Percentiles rank a stretch among this genome's conserved stretches.
Conservation (phyloP, 2,329 filamentous ascomycete species). For the Penicillium rolfsii region DNA sequence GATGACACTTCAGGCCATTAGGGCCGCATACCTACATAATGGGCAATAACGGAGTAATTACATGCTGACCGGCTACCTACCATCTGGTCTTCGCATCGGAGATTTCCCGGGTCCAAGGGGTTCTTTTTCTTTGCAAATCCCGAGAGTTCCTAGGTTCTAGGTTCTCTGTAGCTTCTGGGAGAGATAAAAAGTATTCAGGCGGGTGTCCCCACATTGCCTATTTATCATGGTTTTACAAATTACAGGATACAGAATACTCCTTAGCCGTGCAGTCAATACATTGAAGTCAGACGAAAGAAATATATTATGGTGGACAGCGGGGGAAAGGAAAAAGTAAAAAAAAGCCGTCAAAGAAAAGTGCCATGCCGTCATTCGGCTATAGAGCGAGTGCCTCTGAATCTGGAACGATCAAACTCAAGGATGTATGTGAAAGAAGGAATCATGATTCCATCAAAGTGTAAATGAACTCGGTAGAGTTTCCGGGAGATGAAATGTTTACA, state of each 20-base stretch:
- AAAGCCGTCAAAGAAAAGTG: not conserved
- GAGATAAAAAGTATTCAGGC: not conserved
- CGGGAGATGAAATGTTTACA: too few species aligned
- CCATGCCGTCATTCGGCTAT: too few species aligned
- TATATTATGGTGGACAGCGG: not conserved
- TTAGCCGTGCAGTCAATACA: not conserved
- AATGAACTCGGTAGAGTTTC: too few species aligned
- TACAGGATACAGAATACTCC: too few species aligned
- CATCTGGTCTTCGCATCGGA: conserved; percentile 1
- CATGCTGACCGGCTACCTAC: not conserved
- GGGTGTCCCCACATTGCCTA: not conserved
- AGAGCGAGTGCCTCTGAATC: too few species aligned
- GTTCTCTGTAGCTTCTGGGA: not conserved
- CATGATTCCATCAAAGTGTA: not conserved
- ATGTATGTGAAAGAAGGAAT: not conserved
- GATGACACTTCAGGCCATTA: not conserved
- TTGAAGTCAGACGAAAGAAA: not conserved
- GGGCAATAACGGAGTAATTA: too few species aligned
- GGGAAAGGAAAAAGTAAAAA: not conserved
- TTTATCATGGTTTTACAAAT: too few species aligned
- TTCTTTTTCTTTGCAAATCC: not conserved
- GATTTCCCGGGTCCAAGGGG: conserved; percentile 8
- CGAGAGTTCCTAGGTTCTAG: not conserved
- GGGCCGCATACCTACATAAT: too few species aligned
- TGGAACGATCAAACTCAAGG: not conserved